Percentiles rank a stretch among this genome's conserved stretches.
Evolutionary conservation across 2,329 filamentous ascomycete species (phyloP).

Genomic region (Dothistroma septosporum): DNA sequence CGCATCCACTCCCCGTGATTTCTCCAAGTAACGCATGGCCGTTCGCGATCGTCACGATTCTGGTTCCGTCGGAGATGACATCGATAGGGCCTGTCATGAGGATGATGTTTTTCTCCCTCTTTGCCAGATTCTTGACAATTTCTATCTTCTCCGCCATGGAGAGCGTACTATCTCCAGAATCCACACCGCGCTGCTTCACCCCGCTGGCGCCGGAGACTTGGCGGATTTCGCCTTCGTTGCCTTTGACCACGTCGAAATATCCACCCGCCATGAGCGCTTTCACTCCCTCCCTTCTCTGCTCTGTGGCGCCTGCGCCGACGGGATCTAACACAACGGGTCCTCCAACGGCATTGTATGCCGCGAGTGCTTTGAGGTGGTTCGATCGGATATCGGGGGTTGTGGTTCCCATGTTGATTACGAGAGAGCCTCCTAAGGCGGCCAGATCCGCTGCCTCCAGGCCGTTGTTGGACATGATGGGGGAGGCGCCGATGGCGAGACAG

Average conservation of each 20-base stretch:
- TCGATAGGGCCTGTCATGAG: conserved; percentile 80
- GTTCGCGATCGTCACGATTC: conserved; percentile 67
- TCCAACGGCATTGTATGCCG: conserved; percentile 73
- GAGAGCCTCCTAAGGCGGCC: conserved; percentile 67
- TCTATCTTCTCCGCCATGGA: conserved; percentile 53
- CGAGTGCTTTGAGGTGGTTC: conserved; percentile 69
- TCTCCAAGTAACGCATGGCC: conserved; percentile 67
- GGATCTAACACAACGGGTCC: conserved; percentile 82
- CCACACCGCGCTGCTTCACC: conserved; percentile 72
- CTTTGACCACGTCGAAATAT: conserved; percentile 85
- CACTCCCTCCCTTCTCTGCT: conserved; percentile 66
- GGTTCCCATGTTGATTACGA: conserved; percentile 95
- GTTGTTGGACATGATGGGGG: conserved; percentile 91
- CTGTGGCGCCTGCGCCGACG: conserved; percentile 81
- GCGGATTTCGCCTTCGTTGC: conserved; percentile 84
- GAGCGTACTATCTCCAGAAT: conserved; percentile 61
- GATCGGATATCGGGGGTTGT: conserved; percentile 69
- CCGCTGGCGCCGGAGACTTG: conserved; percentile 60
- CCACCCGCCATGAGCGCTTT: conserved; percentile 66
- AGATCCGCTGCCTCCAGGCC: conserved; percentile 77
- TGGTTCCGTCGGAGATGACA: conserved; percentile 68
- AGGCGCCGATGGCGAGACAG: conserved; percentile 76
- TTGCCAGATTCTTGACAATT: conserved; percentile 64
- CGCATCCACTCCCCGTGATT: conserved; percentile 75
- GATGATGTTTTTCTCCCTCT: conserved; percentile 64